Evolutionary conservation across 768 basidiomycete genomes (phyloP).

Genomic region (Panellus pusillus): DNA sequence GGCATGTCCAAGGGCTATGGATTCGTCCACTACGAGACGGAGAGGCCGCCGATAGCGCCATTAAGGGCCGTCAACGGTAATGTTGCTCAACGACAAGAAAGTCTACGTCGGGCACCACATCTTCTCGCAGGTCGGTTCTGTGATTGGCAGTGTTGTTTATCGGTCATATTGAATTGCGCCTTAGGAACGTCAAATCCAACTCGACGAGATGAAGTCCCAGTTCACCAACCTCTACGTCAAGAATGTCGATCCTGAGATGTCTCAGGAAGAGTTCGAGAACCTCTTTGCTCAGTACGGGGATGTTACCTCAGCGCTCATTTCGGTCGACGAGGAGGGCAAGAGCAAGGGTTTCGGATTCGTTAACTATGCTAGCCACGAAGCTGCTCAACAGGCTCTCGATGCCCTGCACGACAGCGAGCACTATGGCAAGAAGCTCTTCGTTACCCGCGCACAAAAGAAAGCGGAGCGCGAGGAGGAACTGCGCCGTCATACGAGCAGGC

Average conservation of each 20-base stretch:
- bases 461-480: constrained; percentile 97
- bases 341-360: constrained; percentile 99
- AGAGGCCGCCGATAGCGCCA: constrained; percentile 92
- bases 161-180: not conserved
- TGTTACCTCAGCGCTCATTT: constrained; percentile 88
- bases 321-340: constrained; percentile 83
- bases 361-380: constrained; percentile 92
- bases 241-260: constrained; percentile 85
- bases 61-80: constrained; percentile 99
- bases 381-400: constrained; percentile 89
- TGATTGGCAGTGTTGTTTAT: not conserved
- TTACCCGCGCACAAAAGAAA: constrained; percentile 97
- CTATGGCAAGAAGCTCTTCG: constrained; percentile 89
- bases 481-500: constrained; percentile 90
- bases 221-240: constrained; percentile 99
- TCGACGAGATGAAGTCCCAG: constrained; percentile 95
- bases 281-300: constrained; percentile 77
- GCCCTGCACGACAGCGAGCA: constrained; percentile 81
- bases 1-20: constrained; percentile 97
- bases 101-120: constrained; percentile 98
- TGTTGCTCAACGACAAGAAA: constrained; percentile 99
- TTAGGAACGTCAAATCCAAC: constrained; percentile 94
- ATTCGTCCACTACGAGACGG: constrained; percentile 99
- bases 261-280: constrained; percentile 81
- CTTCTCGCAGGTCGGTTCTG: constrained; percentile 73